These are phyloP conservation scores for Camptophora hylomeconis DNA, from an alignment of 2,329 filamentous ascomycete species.

Conservation along the genomic window DNA sequence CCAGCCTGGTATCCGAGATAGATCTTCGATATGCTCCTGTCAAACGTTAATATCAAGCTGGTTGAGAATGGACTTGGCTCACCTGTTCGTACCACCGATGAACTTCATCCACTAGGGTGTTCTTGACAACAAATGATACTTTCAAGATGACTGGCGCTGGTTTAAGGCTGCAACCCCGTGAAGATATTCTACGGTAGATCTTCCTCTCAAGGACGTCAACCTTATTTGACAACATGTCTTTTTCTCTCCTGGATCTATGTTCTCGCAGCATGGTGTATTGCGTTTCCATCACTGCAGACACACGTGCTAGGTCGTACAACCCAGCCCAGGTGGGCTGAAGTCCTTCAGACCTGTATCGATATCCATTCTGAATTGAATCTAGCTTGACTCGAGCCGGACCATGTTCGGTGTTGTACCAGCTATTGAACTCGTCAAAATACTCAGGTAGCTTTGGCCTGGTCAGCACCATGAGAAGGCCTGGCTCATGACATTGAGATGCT, in stretches of 20 bases:
- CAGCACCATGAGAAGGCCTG: slow-evolving; percentile 1
- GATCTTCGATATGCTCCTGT: slow-evolving; percentile 4
- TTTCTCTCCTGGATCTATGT: slow-evolving; percentile 5
- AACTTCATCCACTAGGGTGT: slow-evolving; percentile 1
- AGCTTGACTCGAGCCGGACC: slow-evolving; percentile 68
- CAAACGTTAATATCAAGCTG: not conserved
- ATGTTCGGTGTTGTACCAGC: slow-evolving; percentile 93
- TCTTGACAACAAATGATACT: slow-evolving; percentile 2
- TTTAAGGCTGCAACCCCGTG: slow-evolving; percentile 1
- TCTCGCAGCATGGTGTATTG: slow-evolving; percentile 6
- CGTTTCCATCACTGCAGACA: slow-evolving; percentile 4
- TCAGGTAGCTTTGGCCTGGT: not conserved
- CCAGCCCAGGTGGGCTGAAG: slow-evolving; percentile 19
- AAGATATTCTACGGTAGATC: slow-evolving; percentile 3
- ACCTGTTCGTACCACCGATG: slow-evolving; percentile 5
- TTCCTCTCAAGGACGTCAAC: slow-evolving; percentile 4
- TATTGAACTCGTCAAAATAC: slow-evolving; percentile 50
- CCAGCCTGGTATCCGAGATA: slow-evolving; percentile 2
- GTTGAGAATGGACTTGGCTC: not conserved
- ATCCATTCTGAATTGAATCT: slow-evolving; percentile 61
- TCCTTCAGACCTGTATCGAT: slow-evolving; percentile 63
- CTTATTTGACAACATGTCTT: slow-evolving; percentile 2
- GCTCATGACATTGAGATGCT: slow-evolving; percentile 2
- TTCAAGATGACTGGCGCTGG: slow-evolving; percentile 2
- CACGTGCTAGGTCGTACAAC: slow-evolving; percentile 7